These are phyloP conservation scores for Chlorencoelia australis DNA, from an alignment of 2,329 filamentous ascomycete species.

Conservation along the genomic window DNA sequence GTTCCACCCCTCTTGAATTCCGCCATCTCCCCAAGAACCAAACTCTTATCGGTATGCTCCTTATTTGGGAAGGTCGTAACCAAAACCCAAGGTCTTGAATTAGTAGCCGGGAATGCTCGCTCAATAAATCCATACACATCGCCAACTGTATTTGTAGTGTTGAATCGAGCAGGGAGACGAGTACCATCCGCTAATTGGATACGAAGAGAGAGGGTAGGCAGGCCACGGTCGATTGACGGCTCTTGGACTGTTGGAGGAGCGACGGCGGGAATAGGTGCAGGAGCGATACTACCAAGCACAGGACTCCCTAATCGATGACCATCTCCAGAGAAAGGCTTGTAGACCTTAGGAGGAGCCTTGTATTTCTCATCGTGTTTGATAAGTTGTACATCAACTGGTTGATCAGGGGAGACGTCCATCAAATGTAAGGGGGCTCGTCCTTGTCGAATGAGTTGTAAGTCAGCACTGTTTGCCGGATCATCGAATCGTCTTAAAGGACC, in stretches of 20 bases:
- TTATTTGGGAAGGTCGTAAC: conserved; percentile 79
- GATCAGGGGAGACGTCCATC: conserved; percentile 64
- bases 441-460: conserved; percentile 64
- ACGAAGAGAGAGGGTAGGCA: conserved; percentile 60
- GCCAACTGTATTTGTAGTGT: conserved; percentile 65
- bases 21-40: conserved; percentile 47
- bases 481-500: conserved; percentile 69
- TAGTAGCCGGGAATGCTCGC: conserved; percentile 48
- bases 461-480: conserved; percentile 63
- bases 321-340: conserved; percentile 62
- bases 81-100: conserved; percentile 56
- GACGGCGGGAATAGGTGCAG: conserved; percentile 26
- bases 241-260: conserved; percentile 28
- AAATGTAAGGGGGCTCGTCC: conserved; percentile 69
- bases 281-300: conserved; percentile 48
- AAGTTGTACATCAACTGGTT: conserved; percentile 71
- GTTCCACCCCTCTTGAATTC: conserved; percentile 59
- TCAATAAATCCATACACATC: conserved; percentile 69
- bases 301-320: conserved; percentile 70
- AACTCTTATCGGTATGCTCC: conserved; percentile 59
- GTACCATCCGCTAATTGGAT: conserved; percentile 73
- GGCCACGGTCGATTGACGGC: conserved; percentile 49
- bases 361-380: conserved; percentile 64
- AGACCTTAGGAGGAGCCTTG: conserved; percentile 60
- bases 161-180: conserved; percentile 70